These are phyloP conservation scores for Cucurbita moschata DNA, from an alignment of 306 rosid species.

Conservation along the genomic window DNA sequence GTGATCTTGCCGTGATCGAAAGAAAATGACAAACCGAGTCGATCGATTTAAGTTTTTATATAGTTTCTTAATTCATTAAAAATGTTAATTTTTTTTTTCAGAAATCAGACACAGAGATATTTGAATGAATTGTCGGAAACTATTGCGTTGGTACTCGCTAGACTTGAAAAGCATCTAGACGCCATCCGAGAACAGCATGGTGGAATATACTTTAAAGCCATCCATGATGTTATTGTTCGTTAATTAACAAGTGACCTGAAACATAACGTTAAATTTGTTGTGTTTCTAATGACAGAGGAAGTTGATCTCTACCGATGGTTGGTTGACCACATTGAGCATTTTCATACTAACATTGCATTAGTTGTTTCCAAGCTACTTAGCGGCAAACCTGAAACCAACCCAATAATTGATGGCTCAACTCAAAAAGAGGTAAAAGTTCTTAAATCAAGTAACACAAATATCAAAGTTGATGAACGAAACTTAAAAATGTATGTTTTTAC, in stretches of 20 bases:
- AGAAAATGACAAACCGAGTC: not conserved
- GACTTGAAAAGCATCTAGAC: not conserved
- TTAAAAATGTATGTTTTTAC: not conserved
- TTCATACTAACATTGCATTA: not conserved
- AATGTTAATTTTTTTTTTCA: not conserved
- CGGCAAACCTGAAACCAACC: slow-evolving; percentile 7
- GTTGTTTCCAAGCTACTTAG: not conserved
- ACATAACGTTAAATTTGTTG: not conserved
- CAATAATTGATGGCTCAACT: slow-evolving; percentile 37
- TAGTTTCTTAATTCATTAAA: not conserved
- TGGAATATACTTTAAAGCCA: too few species aligned
- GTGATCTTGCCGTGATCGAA: too few species aligned
- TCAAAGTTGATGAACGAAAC: too few species aligned
- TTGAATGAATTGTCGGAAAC: not conserved
- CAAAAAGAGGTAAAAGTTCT: slow-evolving; percentile 8
- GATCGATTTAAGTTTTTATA: not conserved
- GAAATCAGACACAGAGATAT: not conserved
- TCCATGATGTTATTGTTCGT: too few species aligned
- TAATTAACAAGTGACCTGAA: not conserved
- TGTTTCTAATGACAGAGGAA: not conserved
- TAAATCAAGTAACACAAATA: too few species aligned
- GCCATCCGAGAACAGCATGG: not conserved
- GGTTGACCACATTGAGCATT: not conserved
- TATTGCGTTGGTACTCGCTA: not conserved
- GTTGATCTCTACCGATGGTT: not conserved